Evolutionary conservation across 805 yeast genomes (phyloP).

Genomic region (Millerozyma miso): DNA sequence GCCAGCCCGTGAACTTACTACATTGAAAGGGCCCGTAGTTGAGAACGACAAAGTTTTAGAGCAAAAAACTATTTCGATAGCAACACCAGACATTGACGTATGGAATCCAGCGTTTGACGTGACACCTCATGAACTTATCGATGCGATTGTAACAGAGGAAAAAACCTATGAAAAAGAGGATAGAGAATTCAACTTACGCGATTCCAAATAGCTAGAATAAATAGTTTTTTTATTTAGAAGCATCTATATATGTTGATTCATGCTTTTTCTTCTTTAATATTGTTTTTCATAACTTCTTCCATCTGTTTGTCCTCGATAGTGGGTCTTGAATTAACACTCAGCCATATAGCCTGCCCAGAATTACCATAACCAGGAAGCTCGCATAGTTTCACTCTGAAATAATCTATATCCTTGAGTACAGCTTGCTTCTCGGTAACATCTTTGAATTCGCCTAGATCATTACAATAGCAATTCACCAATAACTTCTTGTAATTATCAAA

Average conservation of each 20-base stretch:
- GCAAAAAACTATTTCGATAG: constrained; percentile 61
- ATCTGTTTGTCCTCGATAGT: constrained; percentile 47
- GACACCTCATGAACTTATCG: constrained; percentile 78
- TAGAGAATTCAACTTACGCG: constrained; percentile 48
- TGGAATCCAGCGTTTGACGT: constrained; percentile 98
- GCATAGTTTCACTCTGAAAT: constrained; percentile 56
- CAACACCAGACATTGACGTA: constrained; percentile 78
- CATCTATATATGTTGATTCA: too few relatives aligned
- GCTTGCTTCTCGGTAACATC: constrained; percentile 52
- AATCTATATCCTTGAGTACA: constrained; percentile 57
- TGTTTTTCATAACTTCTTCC: constrained; percentile 44
- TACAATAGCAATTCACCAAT: constrained; percentile 48
- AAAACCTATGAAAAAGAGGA: constrained; percentile 47
- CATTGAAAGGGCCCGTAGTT: constrained; percentile 56
- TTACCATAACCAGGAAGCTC: constrained; percentile 58
- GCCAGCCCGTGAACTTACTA: constrained; percentile 73
- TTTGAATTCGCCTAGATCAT: constrained; percentile 41
- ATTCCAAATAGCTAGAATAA: neutral
- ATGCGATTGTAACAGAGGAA: constrained; percentile 85
- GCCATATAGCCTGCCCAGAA: constrained; percentile 61
- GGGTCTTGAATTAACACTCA: constrained; percentile 48
- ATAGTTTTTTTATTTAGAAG: neutral
- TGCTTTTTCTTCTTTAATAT: constrained; percentile 22
- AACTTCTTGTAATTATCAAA: constrained; percentile 56
- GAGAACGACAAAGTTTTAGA: constrained; percentile 28